A percentile compares a stretch with the other conserved stretches of the same genome.
These are phyloP conservation scores for Metschnikowia continentalis DNA, from an alignment of 805 yeast species.

Conservation along the genomic window DNA sequence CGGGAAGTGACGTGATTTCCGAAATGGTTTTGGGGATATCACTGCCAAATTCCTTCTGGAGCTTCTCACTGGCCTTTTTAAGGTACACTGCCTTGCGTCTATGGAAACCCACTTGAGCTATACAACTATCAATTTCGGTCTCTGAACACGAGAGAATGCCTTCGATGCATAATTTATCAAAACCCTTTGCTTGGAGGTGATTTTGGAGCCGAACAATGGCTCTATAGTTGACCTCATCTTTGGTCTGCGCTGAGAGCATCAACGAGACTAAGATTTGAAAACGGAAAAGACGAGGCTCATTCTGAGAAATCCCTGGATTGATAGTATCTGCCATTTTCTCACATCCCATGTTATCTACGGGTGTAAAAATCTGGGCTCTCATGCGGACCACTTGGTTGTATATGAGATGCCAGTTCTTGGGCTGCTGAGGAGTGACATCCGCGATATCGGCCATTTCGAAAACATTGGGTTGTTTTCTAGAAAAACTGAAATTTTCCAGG, in stretches of 20 bases:
- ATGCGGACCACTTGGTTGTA: conserved; percentile 60
- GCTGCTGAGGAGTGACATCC: conserved; percentile 10
- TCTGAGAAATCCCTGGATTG: conserved; percentile 27
- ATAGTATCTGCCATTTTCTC: conserved; percentile 51
- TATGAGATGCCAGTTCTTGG: conserved; percentile 47
- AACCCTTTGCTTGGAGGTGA: conserved; percentile 38
- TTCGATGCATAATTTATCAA: conserved; percentile 53
- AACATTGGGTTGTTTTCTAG: conserved; percentile 9
- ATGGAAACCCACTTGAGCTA: conserved; percentile 86
- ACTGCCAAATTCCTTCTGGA: conserved; percentile 47
- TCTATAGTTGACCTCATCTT: conserved; percentile 75
- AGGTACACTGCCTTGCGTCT: conserved; percentile 71
- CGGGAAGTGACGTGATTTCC: conserved; percentile 69
- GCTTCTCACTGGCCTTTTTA: conserved; percentile 52
- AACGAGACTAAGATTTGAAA: conserved; percentile 75
- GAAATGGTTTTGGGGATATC: conserved; percentile 73
- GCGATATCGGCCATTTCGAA: conserved; percentile 8
- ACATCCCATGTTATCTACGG: conserved; percentile 89
- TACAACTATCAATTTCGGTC: conserved; percentile 55
- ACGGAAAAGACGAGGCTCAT: conserved; percentile 44
- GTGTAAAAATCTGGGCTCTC: conserved; percentile 66
- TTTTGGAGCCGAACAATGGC: conserved; percentile 63
- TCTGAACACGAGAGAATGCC: conserved; percentile 50
- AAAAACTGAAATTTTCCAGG: conserved; percentile 3
- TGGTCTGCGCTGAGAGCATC: conserved; percentile 89